Evolutionary conservation across 257 asterid genomes (phyloP), one percentile per base, ranked within the genome.

Genomic region (Ilex asprella): DNA sequence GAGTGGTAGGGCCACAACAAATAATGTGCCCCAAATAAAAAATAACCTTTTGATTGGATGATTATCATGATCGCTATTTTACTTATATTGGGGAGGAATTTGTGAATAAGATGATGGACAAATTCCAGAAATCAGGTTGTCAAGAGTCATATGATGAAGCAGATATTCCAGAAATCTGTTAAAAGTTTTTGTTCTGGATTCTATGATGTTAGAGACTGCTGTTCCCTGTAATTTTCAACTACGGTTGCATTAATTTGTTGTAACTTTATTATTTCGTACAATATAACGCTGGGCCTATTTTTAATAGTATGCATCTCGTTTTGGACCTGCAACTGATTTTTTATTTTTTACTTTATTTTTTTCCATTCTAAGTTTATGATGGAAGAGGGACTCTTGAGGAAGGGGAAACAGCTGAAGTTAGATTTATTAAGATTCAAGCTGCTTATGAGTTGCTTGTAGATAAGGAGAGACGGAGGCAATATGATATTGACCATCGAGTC

Each of bases 361-460:
- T 65, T 64, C 49, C 54, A 13, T 76, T 53, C 31, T 30, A 68
- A 88, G 99, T 93, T 70, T 89, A 93, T 76, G 76, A 87, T 76
- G 99, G 97, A 31, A 85, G 95, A 82, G 96, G 99, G 59, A 74
- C 83, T 68, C 83, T 89, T 56, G 97, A 89, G 29, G 97, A 87
- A 78, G 99, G 93, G 69, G 99, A 93, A 82, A 89, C 97, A 44
- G 90, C 97, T 56, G 99, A 93, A 79, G 71, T 92, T 76, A 86
- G 97, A 75, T 93, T 93, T 70, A 93, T 93, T 72, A 93, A 85
- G 81, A 87, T 93, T 64, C 97, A 93, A 69, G 99, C 96, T 61
- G 99, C 99, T 53, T 87, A 93, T 65, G 99, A 93, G 83, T 81
- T 89, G 71, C 97, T 93, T 39, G 56, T 89, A 60, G 96, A 93